Percentiles rank a stretch among this genome's conserved stretches.
Evolutionary conservation across 2,329 filamentous ascomycete species (phyloP).

Genomic region (Mollisia scopiformis): DNA sequence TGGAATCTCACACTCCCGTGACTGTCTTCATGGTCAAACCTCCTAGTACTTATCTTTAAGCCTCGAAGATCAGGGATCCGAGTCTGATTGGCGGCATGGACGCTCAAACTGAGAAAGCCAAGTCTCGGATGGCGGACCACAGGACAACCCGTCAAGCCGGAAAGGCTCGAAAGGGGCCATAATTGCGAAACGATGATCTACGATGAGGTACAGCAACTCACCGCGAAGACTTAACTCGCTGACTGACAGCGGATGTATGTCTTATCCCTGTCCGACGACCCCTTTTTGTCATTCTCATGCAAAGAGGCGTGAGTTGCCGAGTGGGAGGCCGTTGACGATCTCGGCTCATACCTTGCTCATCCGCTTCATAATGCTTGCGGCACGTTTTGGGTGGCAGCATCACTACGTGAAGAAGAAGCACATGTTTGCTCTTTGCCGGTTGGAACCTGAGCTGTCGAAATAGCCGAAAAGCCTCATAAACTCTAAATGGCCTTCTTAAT

Average conservation of each 20-base stretch:
- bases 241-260: not conserved
- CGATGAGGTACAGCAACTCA: not conserved
- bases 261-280: not conserved
- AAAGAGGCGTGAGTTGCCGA: not conserved
- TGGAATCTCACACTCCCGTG: not conserved
- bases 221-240: not conserved
- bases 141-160: not conserved
- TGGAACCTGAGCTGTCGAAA: not conserved
- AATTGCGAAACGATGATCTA: not conserved
- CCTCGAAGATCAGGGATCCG: not conserved
- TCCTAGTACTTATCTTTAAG: too few species aligned
- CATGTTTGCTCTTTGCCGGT: not conserved
- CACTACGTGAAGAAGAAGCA: not conserved
- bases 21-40: not conserved
- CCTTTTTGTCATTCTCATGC: not conserved
- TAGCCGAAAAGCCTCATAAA: conserved; percentile 1
- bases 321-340: not conserved
- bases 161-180: not conserved
- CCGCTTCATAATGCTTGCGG: not conserved
- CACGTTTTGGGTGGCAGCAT: not conserved
- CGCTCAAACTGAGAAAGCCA: not conserved
- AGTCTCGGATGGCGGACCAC: not conserved
- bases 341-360: not conserved
- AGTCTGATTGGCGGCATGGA: not conserved
- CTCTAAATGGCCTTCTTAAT: not conserved